Evolutionary conservation across 2,329 filamentous ascomycete genomes (phyloP).

Genomic region (Verticillium zaregamsianum): DNA sequence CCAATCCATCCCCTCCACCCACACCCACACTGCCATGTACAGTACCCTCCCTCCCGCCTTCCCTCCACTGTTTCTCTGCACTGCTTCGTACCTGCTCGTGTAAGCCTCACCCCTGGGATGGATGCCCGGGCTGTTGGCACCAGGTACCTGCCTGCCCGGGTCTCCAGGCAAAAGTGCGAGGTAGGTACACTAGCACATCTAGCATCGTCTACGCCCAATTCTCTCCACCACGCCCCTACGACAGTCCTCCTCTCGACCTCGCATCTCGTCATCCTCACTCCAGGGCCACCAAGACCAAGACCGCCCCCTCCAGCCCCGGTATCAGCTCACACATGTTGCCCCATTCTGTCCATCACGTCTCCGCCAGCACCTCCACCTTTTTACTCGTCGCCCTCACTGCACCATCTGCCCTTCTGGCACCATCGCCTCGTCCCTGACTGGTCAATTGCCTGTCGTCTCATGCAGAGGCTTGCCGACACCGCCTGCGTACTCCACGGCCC

Average conservation of each 20-base stretch:
- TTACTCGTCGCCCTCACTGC: neutral
- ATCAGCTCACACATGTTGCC: neutral
- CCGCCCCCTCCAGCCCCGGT: neutral
- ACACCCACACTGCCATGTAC: neutral
- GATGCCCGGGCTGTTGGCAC: too few relatives aligned
- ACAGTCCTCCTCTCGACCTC: neutral
- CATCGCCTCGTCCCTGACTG: conserved; percentile 1
- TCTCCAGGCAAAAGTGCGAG: neutral
- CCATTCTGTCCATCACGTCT: neutral
- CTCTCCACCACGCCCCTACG: neutral
- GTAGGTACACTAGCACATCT: neutral
- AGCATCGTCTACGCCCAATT: neutral
- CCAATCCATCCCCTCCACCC: neutral
- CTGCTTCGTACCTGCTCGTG: too few relatives aligned
- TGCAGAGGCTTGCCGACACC: neutral
- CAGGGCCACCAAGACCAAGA: neutral
- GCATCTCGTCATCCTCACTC: neutral
- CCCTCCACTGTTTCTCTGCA: neutral
- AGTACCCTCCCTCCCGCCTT: neutral
- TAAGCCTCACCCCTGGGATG: too few relatives aligned
- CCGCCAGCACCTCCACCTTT: neutral
- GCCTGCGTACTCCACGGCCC: neutral
- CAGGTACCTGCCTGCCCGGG: too few relatives aligned
- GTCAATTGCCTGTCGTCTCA: conserved; percentile 1
- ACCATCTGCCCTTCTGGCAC: neutral